phyloP scores from a whole-genome alignment of 225 moss, liverwort and hornwort species.

The Lunularia cruciata region DNA sequence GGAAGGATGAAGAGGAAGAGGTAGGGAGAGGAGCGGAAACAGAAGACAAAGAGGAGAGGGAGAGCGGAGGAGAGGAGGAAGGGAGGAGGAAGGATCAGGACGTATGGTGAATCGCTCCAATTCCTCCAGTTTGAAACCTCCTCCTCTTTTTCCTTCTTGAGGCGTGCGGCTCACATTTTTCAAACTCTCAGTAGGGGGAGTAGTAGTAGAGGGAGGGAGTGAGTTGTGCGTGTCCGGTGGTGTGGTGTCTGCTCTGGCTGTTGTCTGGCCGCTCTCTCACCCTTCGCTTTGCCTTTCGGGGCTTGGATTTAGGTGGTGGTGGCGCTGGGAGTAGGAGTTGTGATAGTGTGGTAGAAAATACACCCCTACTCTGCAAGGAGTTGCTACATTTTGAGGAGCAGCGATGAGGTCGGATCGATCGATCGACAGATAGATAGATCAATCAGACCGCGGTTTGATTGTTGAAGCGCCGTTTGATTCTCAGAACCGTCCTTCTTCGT shows the following conservation, averaged over 20 bases:
- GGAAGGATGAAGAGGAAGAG: neutral
- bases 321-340: constrained; percentile 1
- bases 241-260: constrained; percentile 12
- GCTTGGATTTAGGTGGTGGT: constrained; percentile 2
- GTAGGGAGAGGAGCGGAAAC: neutral
- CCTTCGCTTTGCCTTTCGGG: neutral
- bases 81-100: constrained; percentile 16
- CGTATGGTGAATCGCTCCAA: constrained; percentile 13
- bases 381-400: neutral
- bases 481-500: neutral
- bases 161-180: constrained; percentile 21
- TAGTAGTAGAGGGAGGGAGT: neutral
- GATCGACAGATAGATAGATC: too few relatives aligned
- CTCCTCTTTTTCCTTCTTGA: constrained; percentile 21
- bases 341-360: neutral
- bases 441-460: neutral
- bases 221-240: constrained; percentile 17
- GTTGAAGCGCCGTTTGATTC: neutral
- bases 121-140: constrained; percentile 21
- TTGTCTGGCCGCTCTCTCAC: constrained; percentile 16
- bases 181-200: constrained; percentile 12
- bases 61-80: neutral
- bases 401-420: constrained; percentile 10
- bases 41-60: neutral
- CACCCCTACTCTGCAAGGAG: neutral